Conservation (phyloP, 805 yeast species). For the Yamadazyma scolyti region DNA sequence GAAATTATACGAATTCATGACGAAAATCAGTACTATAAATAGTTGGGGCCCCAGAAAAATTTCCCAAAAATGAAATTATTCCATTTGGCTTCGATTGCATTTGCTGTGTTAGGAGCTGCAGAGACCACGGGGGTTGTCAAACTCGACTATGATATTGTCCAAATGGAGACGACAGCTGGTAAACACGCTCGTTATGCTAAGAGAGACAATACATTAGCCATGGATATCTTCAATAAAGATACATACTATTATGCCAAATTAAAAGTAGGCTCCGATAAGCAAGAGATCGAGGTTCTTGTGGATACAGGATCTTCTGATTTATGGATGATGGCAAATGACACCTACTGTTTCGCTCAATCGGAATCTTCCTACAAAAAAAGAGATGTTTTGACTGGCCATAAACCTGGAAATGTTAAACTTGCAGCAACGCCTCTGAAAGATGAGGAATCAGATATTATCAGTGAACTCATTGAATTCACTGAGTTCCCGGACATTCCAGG, state of each 20-base stretch:
- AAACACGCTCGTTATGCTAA: slow-evolving; percentile 2
- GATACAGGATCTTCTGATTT: slow-evolving; percentile 42
- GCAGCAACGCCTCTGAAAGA: background rate
- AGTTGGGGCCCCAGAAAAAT: too few relatives aligned
- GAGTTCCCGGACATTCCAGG: background rate
- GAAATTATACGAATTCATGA: too few relatives aligned
- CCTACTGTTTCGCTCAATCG: background rate
- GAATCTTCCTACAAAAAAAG: background rate
- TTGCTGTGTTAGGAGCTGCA: too few relatives aligned
- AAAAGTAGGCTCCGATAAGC: slow-evolving; percentile 23
- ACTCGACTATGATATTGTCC: background rate
- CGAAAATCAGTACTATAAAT: too few relatives aligned
- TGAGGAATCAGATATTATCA: background rate
- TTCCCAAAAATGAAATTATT: too few relatives aligned
- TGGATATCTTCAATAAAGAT: slow-evolving; percentile 3
- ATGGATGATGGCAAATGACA: slow-evolving; percentile 30
- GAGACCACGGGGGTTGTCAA: too few relatives aligned
- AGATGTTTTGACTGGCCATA: too few relatives aligned
- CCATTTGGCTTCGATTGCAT: too few relatives aligned
- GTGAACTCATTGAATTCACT: background rate
- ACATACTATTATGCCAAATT: slow-evolving; percentile 21
- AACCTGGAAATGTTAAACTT: too few relatives aligned
- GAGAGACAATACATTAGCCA: slow-evolving; percentile 6
- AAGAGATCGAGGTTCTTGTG: slow-evolving; percentile 27
- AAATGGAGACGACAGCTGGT: background rate